phyloP scores from a whole-genome alignment of 306 rosid species.

The Biancaea sappan region DNA sequence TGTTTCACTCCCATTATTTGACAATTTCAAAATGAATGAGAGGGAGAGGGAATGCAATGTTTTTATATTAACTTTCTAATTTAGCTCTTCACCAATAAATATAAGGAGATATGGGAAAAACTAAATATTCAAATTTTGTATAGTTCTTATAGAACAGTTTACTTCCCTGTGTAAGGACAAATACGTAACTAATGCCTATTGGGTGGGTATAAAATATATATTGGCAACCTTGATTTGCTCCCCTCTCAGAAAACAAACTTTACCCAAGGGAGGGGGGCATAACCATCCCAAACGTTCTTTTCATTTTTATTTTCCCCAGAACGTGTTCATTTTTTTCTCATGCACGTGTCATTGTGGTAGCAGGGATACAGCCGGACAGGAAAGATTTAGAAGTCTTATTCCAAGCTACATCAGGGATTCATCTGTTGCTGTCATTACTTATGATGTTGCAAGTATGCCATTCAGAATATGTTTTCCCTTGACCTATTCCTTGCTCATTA shows the following conservation, averaged over 20 bases:
- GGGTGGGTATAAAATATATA: background rate
- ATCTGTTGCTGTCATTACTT: slow-evolving; percentile 52
- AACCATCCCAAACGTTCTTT: background rate
- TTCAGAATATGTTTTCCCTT: slow-evolving; percentile 19
- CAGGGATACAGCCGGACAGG: slow-evolving; percentile 63
- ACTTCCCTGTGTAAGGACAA: background rate
- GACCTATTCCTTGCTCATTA: slow-evolving; percentile 7
- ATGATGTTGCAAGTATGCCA: slow-evolving; percentile 52
- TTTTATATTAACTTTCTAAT: background rate
- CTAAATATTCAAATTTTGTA: background rate
- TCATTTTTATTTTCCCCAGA: background rate
- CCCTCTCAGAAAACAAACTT: slow-evolving; percentile 7
- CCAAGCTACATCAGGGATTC: slow-evolving; percentile 58
- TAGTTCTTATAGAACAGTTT: background rate
- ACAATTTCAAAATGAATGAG: slow-evolving; percentile 19
- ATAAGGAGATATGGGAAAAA: background rate
- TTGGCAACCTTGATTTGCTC: background rate
- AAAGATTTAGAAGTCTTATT: slow-evolving; percentile 57
- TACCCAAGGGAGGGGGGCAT: background rate
- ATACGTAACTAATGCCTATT: background rate
- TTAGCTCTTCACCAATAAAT: background rate
- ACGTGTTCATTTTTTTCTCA: background rate
- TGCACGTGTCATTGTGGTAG: slow-evolving; percentile 3
- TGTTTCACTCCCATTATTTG: slow-evolving; percentile 9
- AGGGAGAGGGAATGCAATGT: background rate